Evolutionary conservation across 2,329 filamentous ascomycete genomes (phyloP).

Genomic region (Trichoderma pleuroti): DNA sequence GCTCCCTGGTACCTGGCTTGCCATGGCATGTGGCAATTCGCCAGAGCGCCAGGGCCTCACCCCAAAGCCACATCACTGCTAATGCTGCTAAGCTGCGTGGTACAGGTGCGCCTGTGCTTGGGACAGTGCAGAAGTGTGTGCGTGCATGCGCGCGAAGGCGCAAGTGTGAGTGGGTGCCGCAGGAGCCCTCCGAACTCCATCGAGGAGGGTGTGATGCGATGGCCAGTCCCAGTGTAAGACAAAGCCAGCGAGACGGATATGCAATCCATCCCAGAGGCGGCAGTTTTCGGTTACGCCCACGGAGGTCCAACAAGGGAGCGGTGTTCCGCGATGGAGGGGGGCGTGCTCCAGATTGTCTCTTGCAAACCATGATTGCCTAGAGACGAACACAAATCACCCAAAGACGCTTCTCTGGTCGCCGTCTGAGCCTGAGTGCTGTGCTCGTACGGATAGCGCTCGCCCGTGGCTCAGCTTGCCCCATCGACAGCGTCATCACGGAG

Average conservation of each 20-base stretch:
- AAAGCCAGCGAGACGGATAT: slow-evolving; percentile 6
- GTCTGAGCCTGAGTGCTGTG: background rate
- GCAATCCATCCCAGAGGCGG: slow-evolving; percentile 7
- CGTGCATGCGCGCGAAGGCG: slow-evolving; percentile 11
- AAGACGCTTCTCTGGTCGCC: background rate
- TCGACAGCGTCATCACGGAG: slow-evolving; percentile 1
- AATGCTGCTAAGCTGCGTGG: background rate
- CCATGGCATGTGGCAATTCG: slow-evolving; percentile 6
- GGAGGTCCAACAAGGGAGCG: slow-evolving; percentile 1
- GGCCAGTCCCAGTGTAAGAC: slow-evolving; percentile 5
- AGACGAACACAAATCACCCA: background rate
- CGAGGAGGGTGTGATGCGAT: slow-evolving; percentile 14
- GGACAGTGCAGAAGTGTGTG: slow-evolving; percentile 9
- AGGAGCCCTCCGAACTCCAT: slow-evolving; percentile 12
- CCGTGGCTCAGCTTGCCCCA: slow-evolving; percentile 5
- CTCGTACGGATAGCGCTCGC: background rate
- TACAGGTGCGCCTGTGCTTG: background rate
- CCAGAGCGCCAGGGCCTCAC: background rate
- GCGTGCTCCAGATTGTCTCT: background rate
- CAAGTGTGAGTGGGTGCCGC: slow-evolving; percentile 14
- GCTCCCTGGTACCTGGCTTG: slow-evolving; percentile 16
- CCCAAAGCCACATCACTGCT: slow-evolving; percentile 4
- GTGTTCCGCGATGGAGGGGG: background rate
- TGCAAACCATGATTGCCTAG: background rate
- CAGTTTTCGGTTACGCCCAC: slow-evolving; percentile 10